Evolutionary conservation across 1,139 yeast species (phyloP).

Genomic region (Sugiyamaella novakii): DNA sequence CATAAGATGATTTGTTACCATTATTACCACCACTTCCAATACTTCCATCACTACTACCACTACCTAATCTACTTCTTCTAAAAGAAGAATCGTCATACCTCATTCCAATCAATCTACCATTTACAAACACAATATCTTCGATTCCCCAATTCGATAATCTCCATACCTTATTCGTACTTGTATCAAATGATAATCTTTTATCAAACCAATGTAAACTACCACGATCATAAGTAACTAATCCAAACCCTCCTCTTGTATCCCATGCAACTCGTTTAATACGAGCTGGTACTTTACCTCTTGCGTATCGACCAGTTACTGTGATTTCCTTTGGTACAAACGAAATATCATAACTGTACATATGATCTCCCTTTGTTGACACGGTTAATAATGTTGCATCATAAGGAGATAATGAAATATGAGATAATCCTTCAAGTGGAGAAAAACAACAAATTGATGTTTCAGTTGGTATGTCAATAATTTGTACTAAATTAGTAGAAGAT

Average conservation of each 20-base stretch:
- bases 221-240: conserved; percentile 55
- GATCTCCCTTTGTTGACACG: conserved; percentile 63
- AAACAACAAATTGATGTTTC: conserved; percentile 54
- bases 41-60: conserved; percentile 1
- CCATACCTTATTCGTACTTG: conserved; percentile 35
- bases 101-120: conserved; percentile 13
- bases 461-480: conserved; percentile 52
- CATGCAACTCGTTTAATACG: conserved; percentile 55
- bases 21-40: not conserved
- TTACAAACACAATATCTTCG: conserved; percentile 27
- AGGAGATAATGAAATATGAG: conserved; percentile 62
- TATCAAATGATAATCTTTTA: conserved; percentile 34
- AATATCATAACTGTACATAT: conserved; percentile 65
- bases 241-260: conserved; percentile 53
- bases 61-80: not conserved
- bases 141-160: conserved; percentile 36
- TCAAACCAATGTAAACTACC: conserved; percentile 70
- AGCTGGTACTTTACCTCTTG: conserved; percentile 67
- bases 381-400: conserved; percentile 62
- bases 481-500: conserved; percentile 23
- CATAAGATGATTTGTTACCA: not conserved
- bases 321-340: conserved; percentile 56
- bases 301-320: conserved; percentile 59
- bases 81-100: not conserved
- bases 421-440: conserved; percentile 63